Evolutionary conservation across 306 rosid species (phyloP).

Genomic region (Rosa persica): DNA sequence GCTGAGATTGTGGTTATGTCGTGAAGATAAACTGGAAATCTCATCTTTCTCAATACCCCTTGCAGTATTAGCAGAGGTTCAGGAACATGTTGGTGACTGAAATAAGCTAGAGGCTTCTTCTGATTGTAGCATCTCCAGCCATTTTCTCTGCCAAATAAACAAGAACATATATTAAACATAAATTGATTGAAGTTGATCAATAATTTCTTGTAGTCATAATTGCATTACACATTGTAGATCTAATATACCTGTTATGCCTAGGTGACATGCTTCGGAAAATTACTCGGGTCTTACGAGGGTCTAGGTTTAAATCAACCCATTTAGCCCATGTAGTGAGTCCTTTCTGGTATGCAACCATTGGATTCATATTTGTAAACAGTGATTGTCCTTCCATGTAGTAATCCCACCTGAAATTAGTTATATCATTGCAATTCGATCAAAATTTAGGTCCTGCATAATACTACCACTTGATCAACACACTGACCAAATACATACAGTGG

Average conservation of each 20-base stretch:
- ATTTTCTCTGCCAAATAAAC: constrained; percentile 53
- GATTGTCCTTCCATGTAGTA: constrained; percentile 77
- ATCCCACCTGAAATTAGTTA: constrained; percentile 74
- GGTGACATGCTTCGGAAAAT: constrained; percentile 95
- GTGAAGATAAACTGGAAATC: constrained; percentile 86
- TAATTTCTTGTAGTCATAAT: neutral
- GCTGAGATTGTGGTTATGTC: constrained; percentile 84
- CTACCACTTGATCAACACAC: neutral
- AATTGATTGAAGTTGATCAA: neutral
- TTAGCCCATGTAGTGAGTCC: constrained; percentile 97
- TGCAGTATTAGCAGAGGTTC: constrained; percentile 63
- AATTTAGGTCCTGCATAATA: neutral
- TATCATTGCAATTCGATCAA: constrained; percentile 1
- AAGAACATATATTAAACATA: neutral
- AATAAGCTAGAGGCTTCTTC: constrained; percentile 66
- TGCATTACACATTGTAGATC: neutral
- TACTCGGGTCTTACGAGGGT: constrained; percentile 62
- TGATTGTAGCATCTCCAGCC: constrained; percentile 96
- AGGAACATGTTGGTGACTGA: constrained; percentile 82
- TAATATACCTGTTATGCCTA: constrained; percentile 82
- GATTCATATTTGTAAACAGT: constrained; percentile 59
- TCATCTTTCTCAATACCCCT: constrained; percentile 74
- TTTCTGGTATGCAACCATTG: constrained; percentile 92
- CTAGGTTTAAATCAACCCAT: constrained; percentile 85
- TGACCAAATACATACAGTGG: neutral